Evolutionary conservation across 1,284 basidiomycete species (phyloP).

Genomic region (Sphaerobolus stellatus): DNA sequence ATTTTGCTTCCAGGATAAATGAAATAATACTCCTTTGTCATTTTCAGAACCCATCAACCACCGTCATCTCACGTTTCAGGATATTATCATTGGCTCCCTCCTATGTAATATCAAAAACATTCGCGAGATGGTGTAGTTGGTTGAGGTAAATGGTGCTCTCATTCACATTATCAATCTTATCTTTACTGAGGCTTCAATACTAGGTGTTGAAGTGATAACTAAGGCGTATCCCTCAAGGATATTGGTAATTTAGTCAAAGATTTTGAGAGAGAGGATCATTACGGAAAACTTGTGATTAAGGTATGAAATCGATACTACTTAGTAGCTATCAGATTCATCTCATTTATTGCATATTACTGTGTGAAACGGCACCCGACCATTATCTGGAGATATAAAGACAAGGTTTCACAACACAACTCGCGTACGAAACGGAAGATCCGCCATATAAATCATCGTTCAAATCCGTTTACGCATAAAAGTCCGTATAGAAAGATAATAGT

Average conservation of each 20-base stretch:
- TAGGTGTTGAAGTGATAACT: neutral
- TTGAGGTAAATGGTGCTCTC: slow-evolving; percentile 4
- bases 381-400: too few relatives aligned
- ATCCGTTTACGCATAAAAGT: too few relatives aligned
- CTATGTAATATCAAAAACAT: neutral
- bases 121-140: slow-evolving; percentile 8
- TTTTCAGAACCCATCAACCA: slow-evolving; percentile 6
- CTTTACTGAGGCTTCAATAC: neutral
- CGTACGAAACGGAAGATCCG: too few relatives aligned
- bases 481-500: too few relatives aligned
- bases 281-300: neutral
- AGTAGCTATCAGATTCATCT: too few relatives aligned
- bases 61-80: neutral
- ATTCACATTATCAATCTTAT: too few relatives aligned
- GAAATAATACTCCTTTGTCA: neutral
- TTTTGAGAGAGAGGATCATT: neutral
- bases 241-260: neutral
- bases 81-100: slow-evolving; percentile 4
- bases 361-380: too few relatives aligned
- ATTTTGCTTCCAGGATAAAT: neutral
- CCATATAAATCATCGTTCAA: too few relatives aligned
- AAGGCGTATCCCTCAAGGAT: neutral
- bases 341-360: too few relatives aligned
- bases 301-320: too few relatives aligned
- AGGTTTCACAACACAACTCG: too few relatives aligned